Conservation (phyloP, 345 rosid species). For the Capsella bursapastoris region DNA sequence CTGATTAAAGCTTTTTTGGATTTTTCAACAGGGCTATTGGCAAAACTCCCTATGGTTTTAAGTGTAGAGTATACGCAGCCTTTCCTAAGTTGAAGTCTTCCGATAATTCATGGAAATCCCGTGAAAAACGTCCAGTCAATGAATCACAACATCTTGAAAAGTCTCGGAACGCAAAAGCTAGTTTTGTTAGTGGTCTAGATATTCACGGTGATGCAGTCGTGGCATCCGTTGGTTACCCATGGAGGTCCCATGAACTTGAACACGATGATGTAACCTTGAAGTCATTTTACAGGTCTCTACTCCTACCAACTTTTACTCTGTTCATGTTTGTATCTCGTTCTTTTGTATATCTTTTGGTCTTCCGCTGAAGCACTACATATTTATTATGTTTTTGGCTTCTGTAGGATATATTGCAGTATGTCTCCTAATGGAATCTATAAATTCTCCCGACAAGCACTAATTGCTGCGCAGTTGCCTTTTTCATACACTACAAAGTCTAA, state of each 20-base stretch:
- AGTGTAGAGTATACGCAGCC: constrained; percentile 68
- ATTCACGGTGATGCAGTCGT: constrained; percentile 73
- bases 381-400: constrained; percentile 18
- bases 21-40: constrained; percentile 66
- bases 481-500: constrained; percentile 61
- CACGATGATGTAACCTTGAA: constrained; percentile 61
- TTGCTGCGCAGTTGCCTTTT: constrained; percentile 65
- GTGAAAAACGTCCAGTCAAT: constrained; percentile 31
- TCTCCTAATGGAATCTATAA: constrained; percentile 74
- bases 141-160: constrained; percentile 43
- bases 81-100: constrained; percentile 48
- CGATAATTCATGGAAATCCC: constrained; percentile 49
- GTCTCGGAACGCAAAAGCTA: constrained; percentile 70
- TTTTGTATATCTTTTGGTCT: not conserved
- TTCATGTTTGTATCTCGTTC: not conserved
- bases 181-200: constrained; percentile 62
- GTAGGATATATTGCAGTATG: constrained; percentile 60
- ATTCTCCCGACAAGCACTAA: constrained; percentile 67
- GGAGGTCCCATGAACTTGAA: constrained; percentile 68
- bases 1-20: constrained; percentile 6
- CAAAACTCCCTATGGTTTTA: constrained; percentile 73
- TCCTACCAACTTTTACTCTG: not conserved
- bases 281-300: constrained; percentile 65
- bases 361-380: not conserved
- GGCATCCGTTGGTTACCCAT: constrained; percentile 75